A percentile compares a stretch with the other conserved stretches of the same genome.
Evolutionary conservation across 2,329 filamentous ascomycete species (phyloP).

Genomic region (Monilinia vaccinii-corymbosi): DNA sequence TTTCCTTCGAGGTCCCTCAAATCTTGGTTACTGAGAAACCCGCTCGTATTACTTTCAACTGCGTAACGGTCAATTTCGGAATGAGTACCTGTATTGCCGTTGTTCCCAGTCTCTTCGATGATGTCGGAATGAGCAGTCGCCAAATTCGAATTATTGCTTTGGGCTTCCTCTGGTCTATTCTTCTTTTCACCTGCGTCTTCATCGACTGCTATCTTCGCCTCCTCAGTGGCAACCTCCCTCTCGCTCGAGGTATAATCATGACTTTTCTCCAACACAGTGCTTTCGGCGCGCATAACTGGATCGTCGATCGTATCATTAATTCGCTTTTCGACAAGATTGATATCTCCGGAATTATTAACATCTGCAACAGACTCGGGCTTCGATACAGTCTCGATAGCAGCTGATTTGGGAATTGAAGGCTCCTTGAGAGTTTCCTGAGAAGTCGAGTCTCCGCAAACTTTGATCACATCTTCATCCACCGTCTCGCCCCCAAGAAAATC

Average conservation of each 20-base stretch:
- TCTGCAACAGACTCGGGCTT: not conserved
- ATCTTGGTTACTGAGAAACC: not conserved
- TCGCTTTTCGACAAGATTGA: not conserved
- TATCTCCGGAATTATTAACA: not conserved
- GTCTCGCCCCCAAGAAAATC: not conserved
- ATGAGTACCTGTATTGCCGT: not conserved
- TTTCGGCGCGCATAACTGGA: not conserved
- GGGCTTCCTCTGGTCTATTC: not conserved
- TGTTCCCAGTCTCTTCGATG: not conserved
- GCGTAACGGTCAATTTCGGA: not conserved
- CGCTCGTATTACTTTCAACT: not conserved
- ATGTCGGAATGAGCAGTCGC: not conserved
- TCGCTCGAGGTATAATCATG: not conserved
- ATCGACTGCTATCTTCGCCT: not conserved
- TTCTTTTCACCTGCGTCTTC: not conserved
- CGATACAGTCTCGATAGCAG: not conserved
- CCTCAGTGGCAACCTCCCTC: not conserved
- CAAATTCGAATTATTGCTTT: not conserved
- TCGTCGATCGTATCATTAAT: not conserved
- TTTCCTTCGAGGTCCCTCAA: not conserved
- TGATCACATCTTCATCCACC: not conserved
- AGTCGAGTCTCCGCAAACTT: not conserved
- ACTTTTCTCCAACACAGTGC: not conserved
- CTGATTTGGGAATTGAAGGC: not conserved
- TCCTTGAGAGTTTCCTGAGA: not conserved